Conservation (phyloP, 192 early-diverging fungal species). For the Backusella mclennaniae region DNA sequence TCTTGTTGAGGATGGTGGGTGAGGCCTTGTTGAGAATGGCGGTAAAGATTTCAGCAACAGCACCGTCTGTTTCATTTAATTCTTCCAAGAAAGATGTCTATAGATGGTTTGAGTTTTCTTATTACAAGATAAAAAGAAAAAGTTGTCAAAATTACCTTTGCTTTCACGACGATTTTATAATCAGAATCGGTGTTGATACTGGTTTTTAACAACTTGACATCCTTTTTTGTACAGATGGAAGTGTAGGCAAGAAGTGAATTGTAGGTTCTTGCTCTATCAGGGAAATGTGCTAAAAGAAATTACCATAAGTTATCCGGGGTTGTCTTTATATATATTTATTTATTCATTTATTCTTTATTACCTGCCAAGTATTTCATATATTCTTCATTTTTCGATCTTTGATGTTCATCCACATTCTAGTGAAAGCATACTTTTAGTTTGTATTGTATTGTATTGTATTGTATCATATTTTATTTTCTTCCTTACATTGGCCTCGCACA, state of each 20-base stretch:
- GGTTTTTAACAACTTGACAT: conserved; percentile 8
- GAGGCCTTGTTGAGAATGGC: conserved; percentile 74
- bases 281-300: conserved; percentile 13
- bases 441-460: no score
- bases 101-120: neutral
- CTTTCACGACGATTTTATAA: conserved; percentile 11
- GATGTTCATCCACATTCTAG: neutral
- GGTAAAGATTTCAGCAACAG: conserved; percentile 66
- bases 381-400: neutral
- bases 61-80: conserved; percentile 60
- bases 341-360: neutral
- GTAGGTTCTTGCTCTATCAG: conserved; percentile 9
- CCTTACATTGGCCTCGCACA: conserved; percentile 10
- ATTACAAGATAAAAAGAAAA: no score
- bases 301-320: neutral
- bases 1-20: conserved; percentile 72
- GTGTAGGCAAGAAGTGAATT: neutral
- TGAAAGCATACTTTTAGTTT: neutral
- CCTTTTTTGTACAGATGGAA: neutral
- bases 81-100: conserved; percentile 69
- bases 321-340: conserved; percentile 15
- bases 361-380: conserved; percentile 20
- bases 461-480: no score
- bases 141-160: conserved; percentile 3
- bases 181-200: conserved; percentile 5